Base-by-base conservation (phyloP, 169 alveolate species). In the Plasmodium berghei region DNA sequence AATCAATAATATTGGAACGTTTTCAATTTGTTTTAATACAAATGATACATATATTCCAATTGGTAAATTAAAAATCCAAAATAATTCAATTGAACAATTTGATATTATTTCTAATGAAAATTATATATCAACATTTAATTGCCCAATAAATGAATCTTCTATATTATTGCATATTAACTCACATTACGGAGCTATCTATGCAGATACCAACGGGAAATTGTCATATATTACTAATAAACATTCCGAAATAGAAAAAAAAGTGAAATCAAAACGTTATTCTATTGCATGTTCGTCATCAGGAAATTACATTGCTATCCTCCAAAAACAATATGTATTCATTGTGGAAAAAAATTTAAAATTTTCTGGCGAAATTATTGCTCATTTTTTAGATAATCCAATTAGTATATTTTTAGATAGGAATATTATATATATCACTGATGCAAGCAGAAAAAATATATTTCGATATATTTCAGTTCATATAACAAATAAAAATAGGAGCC, bases 401-500 rank as follows among this genome's bases (percentile, higher is more conserved):
- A 75, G 28, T 18, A 77, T 77, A 64, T 77, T 46, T 64, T 69
- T 77, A 77, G 64, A 77, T 64, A 16, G 49, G 3, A 5, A 77
- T 58, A 28, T 26, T 45, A 77, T 77, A 26, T 77, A 26, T 52
- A 20, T 77, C 49, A 63, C 77, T 26, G 89, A 77, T 54, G 89
- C 77, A 24, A 75, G 66, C 26, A 49, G 89, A 28, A 77, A 77
- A 56, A 64, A 77, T 64, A 56, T 77, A 28, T 77, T 77, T 9
- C 64, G 24, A 10, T 77, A 49, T 52, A 20, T 9, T 5, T 77
- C 89, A 3, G 28, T n/a, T 42, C 45, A 16, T 67, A 28, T 67
- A 10, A 26, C 14, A 24, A 63, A 28, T 26, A 20, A 63, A 63
- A 9, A 12, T 26, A 9, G 5, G 14, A 22, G 14, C 0, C 8